Base-by-base conservation (phyloP, 805 yeast genomes). In the Saccharomycopsis olivae region DNA sequence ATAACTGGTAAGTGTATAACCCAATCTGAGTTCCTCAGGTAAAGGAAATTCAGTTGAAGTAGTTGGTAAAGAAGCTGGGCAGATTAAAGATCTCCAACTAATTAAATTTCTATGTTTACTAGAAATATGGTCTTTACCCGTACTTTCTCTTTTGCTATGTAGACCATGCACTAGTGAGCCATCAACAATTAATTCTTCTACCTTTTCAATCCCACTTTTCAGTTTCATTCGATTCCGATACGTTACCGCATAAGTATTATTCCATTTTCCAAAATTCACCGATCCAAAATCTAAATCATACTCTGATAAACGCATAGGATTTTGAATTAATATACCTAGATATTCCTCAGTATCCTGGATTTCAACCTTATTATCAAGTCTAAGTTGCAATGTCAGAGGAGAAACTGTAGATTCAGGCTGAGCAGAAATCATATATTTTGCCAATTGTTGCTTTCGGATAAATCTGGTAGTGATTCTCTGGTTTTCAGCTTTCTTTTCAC, bases 21-120 rank as follows among this genome's bases (percentile, higher is more conserved):
- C 29, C n/a, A 28, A 25, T 19, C 36, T 35, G 21, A 88, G 77
- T 42, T 84, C 87, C 3, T 66, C 64, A 10, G 66, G 60, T 0
- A 78, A 57, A 0, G 97, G 96, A 51, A 88, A 88, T 8, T 79
- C 67, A 2, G 81, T 73, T 0, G 94, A 76, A 2, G 86, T 76
- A 0, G 84, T 63, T 0, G 99, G 99, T 19, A 92, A 63, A 5
- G 94, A 80, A 0, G 97, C 96, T 0, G 99, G 99, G 0, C 96
- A 75, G 11, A 87, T 79, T 39, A 94, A 66, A 0, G 97, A 88
- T 39, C 85, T 73, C 99, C 99, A 92, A 53, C 88, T 88, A 37
- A 88, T 78, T 13, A 78, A 33, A 33, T 33, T 33, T 16, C 21
- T 21, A 15, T 16, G 5, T 15, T 30, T 30, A 17, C 16, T 30